Evolutionary conservation across 2,329 filamentous ascomycete genomes (phyloP).

Genomic region (Botrytis paeoniae): DNA sequence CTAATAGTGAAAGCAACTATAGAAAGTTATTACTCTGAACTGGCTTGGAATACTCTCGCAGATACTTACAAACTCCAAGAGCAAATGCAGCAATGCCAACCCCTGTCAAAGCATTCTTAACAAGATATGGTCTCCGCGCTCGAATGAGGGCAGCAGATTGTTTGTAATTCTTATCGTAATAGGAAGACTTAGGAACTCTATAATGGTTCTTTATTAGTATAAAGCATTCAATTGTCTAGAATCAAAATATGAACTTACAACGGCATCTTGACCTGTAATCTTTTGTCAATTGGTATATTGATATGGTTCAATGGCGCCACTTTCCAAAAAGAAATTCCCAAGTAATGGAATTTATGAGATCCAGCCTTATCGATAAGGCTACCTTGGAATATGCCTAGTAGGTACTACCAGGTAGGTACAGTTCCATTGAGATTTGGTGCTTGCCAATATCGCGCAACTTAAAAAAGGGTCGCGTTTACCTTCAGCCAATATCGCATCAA

Average conservation of each 20-base stretch:
- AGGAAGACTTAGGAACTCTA: slow-evolving; percentile 68
- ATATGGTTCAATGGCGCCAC: slow-evolving; percentile 16
- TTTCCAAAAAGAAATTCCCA: slow-evolving; percentile 8
- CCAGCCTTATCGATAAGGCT: slow-evolving; percentile 20
- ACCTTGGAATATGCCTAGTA: background rate
- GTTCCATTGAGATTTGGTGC: background rate
- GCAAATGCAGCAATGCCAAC: slow-evolving; percentile 71
- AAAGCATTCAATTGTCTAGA: background rate
- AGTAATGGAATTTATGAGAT: background rate
- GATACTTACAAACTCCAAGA: slow-evolving; percentile 80
- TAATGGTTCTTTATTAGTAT: slow-evolving; percentile 6
- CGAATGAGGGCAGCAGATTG: slow-evolving; percentile 88
- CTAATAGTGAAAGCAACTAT: slow-evolving; percentile 70
- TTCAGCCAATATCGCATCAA: slow-evolving; percentile 10
- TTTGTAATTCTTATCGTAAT: slow-evolving; percentile 86
- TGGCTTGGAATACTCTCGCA: background rate
- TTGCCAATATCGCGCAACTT: background rate
- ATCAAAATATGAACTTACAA: slow-evolving; percentile 2
- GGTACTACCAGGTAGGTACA: background rate
- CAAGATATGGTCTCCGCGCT: slow-evolving; percentile 84
- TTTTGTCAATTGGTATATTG: background rate
- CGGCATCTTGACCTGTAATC: slow-evolving; percentile 9
- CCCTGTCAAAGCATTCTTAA: slow-evolving; percentile 85
- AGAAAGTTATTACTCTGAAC: slow-evolving; percentile 8
- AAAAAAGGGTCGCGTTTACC: slow-evolving; percentile 15